phyloP scores from a whole-genome alignment of 1,284 basidiomycete species.

The Moesziomyces sp. region DNA sequence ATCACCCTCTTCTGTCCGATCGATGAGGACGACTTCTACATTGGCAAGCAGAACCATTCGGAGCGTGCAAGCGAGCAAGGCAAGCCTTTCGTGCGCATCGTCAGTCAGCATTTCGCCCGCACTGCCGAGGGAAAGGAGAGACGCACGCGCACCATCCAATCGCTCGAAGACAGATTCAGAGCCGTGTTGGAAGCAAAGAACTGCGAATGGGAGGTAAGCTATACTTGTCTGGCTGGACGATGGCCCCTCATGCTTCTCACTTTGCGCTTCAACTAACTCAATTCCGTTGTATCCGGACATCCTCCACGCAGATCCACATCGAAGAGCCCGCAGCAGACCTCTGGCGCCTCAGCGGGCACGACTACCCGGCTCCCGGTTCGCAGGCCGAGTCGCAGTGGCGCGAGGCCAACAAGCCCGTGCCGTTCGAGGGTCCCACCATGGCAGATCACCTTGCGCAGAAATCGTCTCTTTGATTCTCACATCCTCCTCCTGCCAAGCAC shows the following conservation, averaged over 20 bases:
- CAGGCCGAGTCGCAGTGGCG: constrained; percentile 27
- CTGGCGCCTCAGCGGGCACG: constrained; percentile 20
- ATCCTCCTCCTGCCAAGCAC: no score
- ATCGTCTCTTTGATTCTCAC: not conserved
- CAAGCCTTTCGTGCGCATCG: constrained; percentile 33
- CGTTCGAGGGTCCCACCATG: constrained; percentile 27
- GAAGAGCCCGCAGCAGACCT: constrained; percentile 35
- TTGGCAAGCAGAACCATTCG: constrained; percentile 18
- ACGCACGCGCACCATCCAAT: constrained; percentile 1
- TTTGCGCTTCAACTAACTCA: not conserved
- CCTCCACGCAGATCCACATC: constrained; percentile 23
- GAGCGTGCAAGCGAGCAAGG: constrained; percentile 13
- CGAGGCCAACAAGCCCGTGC: constrained; percentile 17
- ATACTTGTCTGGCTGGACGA: not conserved
- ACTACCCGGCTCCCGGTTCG: constrained; percentile 22
- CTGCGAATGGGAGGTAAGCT: constrained; percentile 32
- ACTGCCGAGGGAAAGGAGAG: constrained; percentile 14
- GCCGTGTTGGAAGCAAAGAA: constrained; percentile 13
- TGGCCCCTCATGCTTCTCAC: not conserved
- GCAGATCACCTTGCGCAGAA: constrained; percentile 19
- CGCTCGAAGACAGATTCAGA: constrained; percentile 12
- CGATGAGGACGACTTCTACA: constrained; percentile 28
- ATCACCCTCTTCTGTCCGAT: constrained; percentile 25
- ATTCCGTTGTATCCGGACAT: no score
- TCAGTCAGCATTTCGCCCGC: constrained; percentile 26